A percentile compares a stretch with the other conserved stretches of the same genome.
Evolutionary conservation across 2,329 filamentous ascomycete genomes (phyloP).

Genomic region (Lecanicillium sp.): DNA sequence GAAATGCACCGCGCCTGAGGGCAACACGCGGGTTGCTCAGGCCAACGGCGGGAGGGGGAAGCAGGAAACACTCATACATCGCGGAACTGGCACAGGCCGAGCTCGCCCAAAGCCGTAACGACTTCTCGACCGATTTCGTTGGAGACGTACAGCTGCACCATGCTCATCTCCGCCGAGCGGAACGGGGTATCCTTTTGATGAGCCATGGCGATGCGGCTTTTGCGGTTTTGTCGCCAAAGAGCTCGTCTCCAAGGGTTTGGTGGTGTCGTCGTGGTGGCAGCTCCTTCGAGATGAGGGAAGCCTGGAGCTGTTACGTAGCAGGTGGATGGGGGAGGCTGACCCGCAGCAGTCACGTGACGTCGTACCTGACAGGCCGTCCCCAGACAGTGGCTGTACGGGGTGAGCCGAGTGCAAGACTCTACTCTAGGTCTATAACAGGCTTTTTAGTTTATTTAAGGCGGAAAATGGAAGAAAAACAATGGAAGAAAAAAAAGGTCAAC

Average conservation of each 20-base stretch:
- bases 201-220: conserved; percentile 42
- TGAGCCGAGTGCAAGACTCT: too few relatives aligned
- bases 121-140: conserved; percentile 98
- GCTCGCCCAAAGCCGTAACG: conserved; percentile 89
- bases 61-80: conserved; percentile 57
- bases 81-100: conserved; percentile 93
- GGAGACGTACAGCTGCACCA: conserved; percentile 98
- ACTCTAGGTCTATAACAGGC: too few relatives aligned
- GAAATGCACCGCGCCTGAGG: too few relatives aligned
- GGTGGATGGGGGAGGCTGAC: conserved; percentile 2
- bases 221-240: conserved; percentile 19
- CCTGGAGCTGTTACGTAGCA: conserved; percentile 8
- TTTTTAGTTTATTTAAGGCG: too few relatives aligned
- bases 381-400: too few relatives aligned
- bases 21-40: conserved; percentile 1
- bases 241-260: conserved; percentile 19
- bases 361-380: neutral
- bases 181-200: conserved; percentile 84
- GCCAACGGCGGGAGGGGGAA: conserved; percentile 12
- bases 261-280: conserved; percentile 18
- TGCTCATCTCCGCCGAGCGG: conserved; percentile 99
- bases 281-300: conserved; percentile 3
- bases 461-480: too few relatives aligned
- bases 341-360: conserved; percentile 6
- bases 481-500: too few relatives aligned